Base-by-base conservation (phyloP, 768 basidiomycete species). In the Agaricus subrufescens region DNA sequence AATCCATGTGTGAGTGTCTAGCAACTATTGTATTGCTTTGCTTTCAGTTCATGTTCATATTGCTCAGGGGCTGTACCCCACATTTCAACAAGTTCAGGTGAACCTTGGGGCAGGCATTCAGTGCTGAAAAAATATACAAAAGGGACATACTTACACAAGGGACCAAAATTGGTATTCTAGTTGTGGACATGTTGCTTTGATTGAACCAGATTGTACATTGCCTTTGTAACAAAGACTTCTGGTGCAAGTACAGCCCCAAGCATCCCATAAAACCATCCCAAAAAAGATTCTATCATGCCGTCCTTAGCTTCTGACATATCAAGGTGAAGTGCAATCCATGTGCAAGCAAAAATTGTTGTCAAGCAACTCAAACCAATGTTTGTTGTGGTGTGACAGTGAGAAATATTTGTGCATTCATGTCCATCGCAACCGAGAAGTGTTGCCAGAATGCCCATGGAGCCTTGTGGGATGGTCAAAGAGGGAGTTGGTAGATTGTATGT, bases 281-380 rank as follows among this genome's bases (percentile, higher is more conserved):
- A n/a, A 23, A 59, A 31, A 2, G 31, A 19, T 15, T 30, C 8
- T 45, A 50, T 48, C 27, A 40, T 19, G 2, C 56, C 51, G 10
- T 56, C 46, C 39, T 57, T 9, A 26, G 56, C 54, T 1, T 53
- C 50, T 1, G 61, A 54, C 9, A 63, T 50, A 38, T 65, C 62
- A 12, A 61, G 64, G 46, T 65, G 64, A 15, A 62, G 61, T 0
- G 64, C 60, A 5, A 65, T 52, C 64, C 64, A 65, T 1, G 62
- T 62, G 45, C 61, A 65, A 0, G 60, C 59, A 11, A 63, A 62
- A 8, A 63, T 60, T 3, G 64, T 65, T 0, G 60, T 43, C 9
- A 63, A 34, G 31, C 61, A 65, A 19, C 61, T 59, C 61, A 54
- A 62, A 5, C 63, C 29, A 42, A 65, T 60, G 19, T 65, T 58